A percentile compares a stretch with the other conserved stretches of the same genome.
phyloP scores from a whole-genome alignment of 257 asterid genomes.

The Eucommia ulmoides region DNA sequence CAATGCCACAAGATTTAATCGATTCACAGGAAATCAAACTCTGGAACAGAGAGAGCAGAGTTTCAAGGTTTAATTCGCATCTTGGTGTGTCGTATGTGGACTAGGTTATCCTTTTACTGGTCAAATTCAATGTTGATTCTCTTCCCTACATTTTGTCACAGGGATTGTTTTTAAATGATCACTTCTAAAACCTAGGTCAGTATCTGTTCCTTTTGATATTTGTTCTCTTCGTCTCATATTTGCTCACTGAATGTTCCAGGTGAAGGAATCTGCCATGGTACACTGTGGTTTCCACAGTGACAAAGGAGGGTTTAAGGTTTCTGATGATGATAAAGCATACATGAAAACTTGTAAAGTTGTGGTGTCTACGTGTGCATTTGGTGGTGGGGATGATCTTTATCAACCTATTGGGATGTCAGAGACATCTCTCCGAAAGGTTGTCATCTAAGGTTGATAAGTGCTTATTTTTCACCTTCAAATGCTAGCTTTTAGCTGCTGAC shows the following conservation, averaged over 20 bases:
- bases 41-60: conserved; percentile 64
- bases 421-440: conserved; percentile 29
- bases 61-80: conserved; percentile 46
- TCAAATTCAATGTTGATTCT: background rate
- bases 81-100: conserved; percentile 1
- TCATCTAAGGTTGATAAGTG: background rate
- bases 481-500: conserved; percentile 1
- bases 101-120: background rate
- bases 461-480: conserved; percentile 2
- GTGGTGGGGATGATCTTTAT: conserved; percentile 98
- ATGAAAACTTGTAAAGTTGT: conserved; percentile 74
- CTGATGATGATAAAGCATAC: conserved; percentile 61
- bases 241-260: conserved; percentile 30
- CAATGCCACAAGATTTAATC: conserved; percentile 54
- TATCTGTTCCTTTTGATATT: background rate
- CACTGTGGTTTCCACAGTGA: conserved; percentile 81
- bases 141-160: background rate
- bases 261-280: conserved; percentile 32
- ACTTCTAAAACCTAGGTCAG: conserved; percentile 3
- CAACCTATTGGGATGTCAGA: conserved; percentile 73
- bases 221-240: background rate
- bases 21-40: conserved; percentile 89
- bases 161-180: background rate
- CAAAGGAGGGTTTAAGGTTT: conserved; percentile 74
- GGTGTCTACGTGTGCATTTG: conserved; percentile 98